Conservation (phyloP, 2,329 filamentous ascomycete genomes). For the Venturia aucupariae region DNA sequence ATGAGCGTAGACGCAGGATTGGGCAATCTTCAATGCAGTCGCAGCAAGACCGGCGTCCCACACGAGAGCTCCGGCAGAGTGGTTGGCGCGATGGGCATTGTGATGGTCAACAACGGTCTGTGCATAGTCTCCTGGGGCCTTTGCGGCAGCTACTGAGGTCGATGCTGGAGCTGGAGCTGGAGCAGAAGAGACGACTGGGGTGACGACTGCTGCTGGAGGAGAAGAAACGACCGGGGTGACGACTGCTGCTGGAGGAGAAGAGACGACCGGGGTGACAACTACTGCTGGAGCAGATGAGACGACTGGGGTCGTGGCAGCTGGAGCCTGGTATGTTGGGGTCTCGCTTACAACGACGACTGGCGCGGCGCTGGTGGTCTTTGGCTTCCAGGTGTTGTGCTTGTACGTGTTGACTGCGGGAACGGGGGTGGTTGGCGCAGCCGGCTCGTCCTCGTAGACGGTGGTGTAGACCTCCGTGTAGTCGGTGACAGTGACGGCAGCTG, state of each 20-base stretch:
- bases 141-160: neutral
- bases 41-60: constrained; percentile 58
- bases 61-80: constrained; percentile 55
- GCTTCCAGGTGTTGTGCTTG: neutral
- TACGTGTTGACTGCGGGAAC: neutral
- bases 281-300: neutral
- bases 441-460: constrained; percentile 9
- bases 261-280: neutral
- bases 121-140: constrained; percentile 7
- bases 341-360: constrained; percentile 3
- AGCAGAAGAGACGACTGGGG: neutral
- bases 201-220: neutral
- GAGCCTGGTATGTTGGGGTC: neutral
- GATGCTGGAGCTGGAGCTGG: neutral
- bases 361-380: neutral
- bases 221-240: constrained; percentile 5
- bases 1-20: constrained; percentile 63
- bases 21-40: constrained; percentile 56
- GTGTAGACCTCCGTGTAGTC: constrained; percentile 12
- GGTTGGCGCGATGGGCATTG: constrained; percentile 79
- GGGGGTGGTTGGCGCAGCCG: neutral
- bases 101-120: constrained; percentile 48
- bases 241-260: neutral
- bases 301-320: neutral
- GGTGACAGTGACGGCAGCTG: constrained; percentile 13